Percentiles rank a stretch among this genome's conserved stretches.
Conservation (phyloP, 2,329 filamentous ascomycete genomes). For the Hymenotorrendiella dingleyae region DNA sequence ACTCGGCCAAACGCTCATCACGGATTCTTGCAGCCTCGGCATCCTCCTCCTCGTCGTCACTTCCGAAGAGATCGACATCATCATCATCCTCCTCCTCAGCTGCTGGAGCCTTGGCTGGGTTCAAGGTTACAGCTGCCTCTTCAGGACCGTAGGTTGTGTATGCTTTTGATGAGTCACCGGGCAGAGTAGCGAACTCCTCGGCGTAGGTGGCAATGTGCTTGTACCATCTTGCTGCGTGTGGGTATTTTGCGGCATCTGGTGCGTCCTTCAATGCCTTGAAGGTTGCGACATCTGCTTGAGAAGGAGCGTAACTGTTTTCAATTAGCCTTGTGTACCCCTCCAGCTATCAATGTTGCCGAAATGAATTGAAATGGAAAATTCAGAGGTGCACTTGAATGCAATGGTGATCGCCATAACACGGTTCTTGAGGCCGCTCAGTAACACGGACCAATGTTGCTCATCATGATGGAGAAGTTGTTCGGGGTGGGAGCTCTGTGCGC, state of each 20-base stretch:
- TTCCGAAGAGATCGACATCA: conserved; percentile 89
- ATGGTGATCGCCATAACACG: conserved; percentile 73
- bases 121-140: conserved; percentile 66
- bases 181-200: conserved; percentile 83
- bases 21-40: conserved; percentile 76
- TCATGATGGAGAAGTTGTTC: conserved; percentile 45
- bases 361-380: conserved; percentile 33
- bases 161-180: conserved; percentile 84
- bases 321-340: not conserved
- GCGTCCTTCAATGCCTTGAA: conserved; percentile 80
- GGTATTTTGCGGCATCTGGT: conserved; percentile 81
- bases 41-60: conserved; percentile 91
- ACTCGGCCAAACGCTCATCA: conserved; percentile 86
- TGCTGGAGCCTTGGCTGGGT: conserved; percentile 77
- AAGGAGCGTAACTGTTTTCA: conserved; percentile 48
- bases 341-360: conserved; percentile 1
- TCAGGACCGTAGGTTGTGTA: conserved; percentile 92
- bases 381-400: conserved; percentile 74
- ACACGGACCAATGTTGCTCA: conserved; percentile 94
- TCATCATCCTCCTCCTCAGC: conserved; percentile 70
- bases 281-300: conserved; percentile 92
- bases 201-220: conserved; percentile 95
- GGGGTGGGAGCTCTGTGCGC: conserved; percentile 16
- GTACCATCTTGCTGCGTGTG: conserved; percentile 95
- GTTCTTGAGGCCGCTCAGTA: conserved; percentile 93